These are phyloP conservation scores for Alternaria tenuissima DNA, from an alignment of 2,329 filamentous ascomycete species.

Conservation along the genomic window DNA sequence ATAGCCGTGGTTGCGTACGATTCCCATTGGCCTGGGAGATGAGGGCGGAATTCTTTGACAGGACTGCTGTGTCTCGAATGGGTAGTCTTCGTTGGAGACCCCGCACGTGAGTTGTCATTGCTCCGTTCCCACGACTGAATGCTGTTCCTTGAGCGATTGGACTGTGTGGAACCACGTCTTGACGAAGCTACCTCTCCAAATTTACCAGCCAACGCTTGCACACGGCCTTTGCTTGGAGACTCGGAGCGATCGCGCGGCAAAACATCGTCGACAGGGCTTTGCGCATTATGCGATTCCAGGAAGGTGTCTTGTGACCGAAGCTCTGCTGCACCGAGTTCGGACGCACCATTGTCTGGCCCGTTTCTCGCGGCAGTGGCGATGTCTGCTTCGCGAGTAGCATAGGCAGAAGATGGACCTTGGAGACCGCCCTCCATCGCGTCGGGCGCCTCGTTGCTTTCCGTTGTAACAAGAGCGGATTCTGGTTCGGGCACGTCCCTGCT, in stretches of 20 bases:
- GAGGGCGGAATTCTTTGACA: constrained; percentile 56
- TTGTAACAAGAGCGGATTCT: constrained; percentile 58
- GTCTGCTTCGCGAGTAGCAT: constrained; percentile 49
- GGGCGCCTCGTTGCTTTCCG: constrained; percentile 47
- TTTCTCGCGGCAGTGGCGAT: constrained; percentile 42
- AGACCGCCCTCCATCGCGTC: constrained; percentile 38
- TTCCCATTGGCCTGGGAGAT: constrained; percentile 63
- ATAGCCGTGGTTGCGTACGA: constrained; percentile 56
- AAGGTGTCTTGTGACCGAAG: constrained; percentile 47
- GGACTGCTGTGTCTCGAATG: constrained; percentile 49
- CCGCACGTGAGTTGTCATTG: constrained; percentile 47
- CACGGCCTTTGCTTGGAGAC: constrained; percentile 59
- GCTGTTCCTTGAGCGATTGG: constrained; percentile 53
- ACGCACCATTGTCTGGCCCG: constrained; percentile 29
- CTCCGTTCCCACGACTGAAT: constrained; percentile 52
- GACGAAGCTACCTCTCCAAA: constrained; percentile 57
- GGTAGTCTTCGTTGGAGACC: constrained; percentile 41
- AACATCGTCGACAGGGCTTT: constrained; percentile 40
- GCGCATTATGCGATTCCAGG: constrained; percentile 44
- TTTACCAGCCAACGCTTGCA: constrained; percentile 61
- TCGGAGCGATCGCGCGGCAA: constrained; percentile 49
- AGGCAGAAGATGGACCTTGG: constrained; percentile 33
- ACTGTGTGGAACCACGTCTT: constrained; percentile 57
- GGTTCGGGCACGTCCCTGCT: constrained; percentile 55
- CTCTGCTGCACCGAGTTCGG: constrained; percentile 40